Base-by-base conservation (phyloP, 768 basidiomycete genomes). In the Mycena maculata region DNA sequence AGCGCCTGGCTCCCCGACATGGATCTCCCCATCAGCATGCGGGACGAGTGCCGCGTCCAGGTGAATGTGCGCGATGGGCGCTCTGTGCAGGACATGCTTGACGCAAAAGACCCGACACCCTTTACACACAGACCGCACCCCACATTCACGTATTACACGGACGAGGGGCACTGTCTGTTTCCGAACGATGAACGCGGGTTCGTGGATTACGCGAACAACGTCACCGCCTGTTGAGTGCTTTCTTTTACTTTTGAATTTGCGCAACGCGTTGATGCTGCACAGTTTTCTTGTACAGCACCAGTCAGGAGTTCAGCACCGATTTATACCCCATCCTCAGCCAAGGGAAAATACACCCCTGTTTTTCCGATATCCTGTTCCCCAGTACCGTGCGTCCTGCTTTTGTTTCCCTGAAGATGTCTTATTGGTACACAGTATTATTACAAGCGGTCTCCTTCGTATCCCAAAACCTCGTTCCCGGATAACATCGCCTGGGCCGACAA, bases 341-440 rank as follows among this genome's bases (percentile, higher is more conserved):
- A 16, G 30, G n/a, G 45, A 45, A 41, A n/a, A 22, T 63, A 4
- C 28, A 28, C n/a, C 53, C 62, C 15, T 63, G 62, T n/a, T 63
- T 63, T 31, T 31, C 62, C n/a, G 62, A 63, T 28, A 63, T 63
- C n/a, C 7, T 54, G 7, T 55, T 63, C 42, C 53, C 62, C 13
- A 48, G 53, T 15, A 27, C 30, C 18, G 50, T 62, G 41, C 25
- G 39, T 44, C 12, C 33, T 36, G 11, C 22, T 22, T 22, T 45
- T 47, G 27, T 15, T 16, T n/a, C n/a, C n/a, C 58, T 23, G 25
- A 41, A 11, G n/a, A n/a, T n/a, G n/a, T 31, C 48, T 3, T n/a
- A n/a, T n/a, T n/a, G n/a, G n/a, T n/a, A n/a, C 27, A 8, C 18
- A 62, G 39, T 63, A 55, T 25, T 47, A 63, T 18, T 63, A 55